A percentile compares a stretch with the other conserved stretches of the same genome.
phyloP scores from a whole-genome alignment of 345 rosid genomes.

The Lumnitzera littorea region DNA sequence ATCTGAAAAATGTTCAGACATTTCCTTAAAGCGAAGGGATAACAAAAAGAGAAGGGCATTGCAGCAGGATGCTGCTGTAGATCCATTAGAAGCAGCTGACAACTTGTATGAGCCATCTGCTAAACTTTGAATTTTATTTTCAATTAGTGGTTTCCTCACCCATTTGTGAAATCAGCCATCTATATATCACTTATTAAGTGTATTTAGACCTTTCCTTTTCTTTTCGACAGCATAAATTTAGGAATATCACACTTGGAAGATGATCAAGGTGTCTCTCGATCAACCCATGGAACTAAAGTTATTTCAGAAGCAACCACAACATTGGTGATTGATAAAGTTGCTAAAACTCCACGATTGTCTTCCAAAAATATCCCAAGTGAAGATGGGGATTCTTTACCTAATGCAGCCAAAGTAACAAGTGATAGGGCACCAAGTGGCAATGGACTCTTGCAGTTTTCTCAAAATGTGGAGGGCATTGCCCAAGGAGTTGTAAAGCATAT shows the following conservation, averaged over 20 bases:
- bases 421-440: background rate
- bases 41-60: constrained; percentile 50
- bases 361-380: background rate
- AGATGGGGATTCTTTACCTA: background rate
- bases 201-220: background rate
- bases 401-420: background rate
- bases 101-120: constrained; percentile 27
- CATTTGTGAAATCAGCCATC: background rate
- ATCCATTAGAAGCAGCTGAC: constrained; percentile 27
- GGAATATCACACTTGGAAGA: constrained; percentile 23
- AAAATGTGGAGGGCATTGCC: too few relatives aligned
- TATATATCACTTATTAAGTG: background rate
- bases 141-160: background rate
- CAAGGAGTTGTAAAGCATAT: too few relatives aligned
- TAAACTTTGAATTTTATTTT: background rate
- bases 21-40: constrained; percentile 13
- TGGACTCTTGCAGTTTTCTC: too few relatives aligned
- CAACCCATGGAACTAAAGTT: constrained; percentile 23
- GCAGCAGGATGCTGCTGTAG: constrained; percentile 22
- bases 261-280: constrained; percentile 30
- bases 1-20: constrained; percentile 18
- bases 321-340: constrained; percentile 32
- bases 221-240: constrained; percentile 25
- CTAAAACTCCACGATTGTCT: constrained; percentile 27
- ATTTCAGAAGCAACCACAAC: constrained; percentile 25